Evolutionary conservation across 1,139 yeast species (phyloP).

Genomic region (Pichia sp.): DNA sequence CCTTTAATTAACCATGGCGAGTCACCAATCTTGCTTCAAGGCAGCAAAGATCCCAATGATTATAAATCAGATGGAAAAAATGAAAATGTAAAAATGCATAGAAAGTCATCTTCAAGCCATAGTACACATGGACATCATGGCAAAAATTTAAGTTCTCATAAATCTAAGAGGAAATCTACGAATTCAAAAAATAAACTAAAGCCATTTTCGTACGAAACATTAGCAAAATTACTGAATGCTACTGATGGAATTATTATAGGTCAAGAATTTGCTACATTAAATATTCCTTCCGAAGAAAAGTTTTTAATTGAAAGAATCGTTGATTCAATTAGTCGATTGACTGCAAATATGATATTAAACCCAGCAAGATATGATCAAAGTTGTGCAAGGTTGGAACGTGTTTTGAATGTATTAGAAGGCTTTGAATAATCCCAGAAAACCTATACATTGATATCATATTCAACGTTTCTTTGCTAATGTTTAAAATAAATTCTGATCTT

Average conservation of each 20-base stretch:
- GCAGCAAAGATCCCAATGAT: not conserved
- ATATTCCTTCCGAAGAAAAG: conserved; percentile 71
- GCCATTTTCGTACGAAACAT: conserved; percentile 54
- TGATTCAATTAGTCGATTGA: conserved; percentile 74
- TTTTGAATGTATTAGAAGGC: conserved; percentile 81
- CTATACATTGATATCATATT: not conserved
- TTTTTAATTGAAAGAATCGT: conserved; percentile 77
- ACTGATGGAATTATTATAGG: conserved; percentile 61
- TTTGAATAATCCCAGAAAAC: conserved; percentile 32
- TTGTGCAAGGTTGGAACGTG: conserved; percentile 69
- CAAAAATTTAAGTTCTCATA: conserved; percentile 7
- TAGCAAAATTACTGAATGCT: conserved; percentile 52
- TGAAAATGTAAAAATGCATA: conserved; percentile 1
- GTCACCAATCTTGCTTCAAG: not conserved
- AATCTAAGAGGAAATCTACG: conserved; percentile 8
- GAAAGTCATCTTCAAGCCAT: conserved; percentile 1
- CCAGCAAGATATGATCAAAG: conserved; percentile 76
- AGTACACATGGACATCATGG: conserved; percentile 3
- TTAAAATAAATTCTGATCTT: not conserved
- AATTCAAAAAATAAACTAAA: conserved; percentile 18
- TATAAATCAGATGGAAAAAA: not conserved
- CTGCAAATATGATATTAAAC: conserved; percentile 85
- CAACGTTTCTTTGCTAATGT: not conserved
- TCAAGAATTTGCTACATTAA: conserved; percentile 67
- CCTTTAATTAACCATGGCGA: not conserved